Evolutionary conservation across 305 asterid species (phyloP).

Genomic region (Rubia tinctorum): DNA sequence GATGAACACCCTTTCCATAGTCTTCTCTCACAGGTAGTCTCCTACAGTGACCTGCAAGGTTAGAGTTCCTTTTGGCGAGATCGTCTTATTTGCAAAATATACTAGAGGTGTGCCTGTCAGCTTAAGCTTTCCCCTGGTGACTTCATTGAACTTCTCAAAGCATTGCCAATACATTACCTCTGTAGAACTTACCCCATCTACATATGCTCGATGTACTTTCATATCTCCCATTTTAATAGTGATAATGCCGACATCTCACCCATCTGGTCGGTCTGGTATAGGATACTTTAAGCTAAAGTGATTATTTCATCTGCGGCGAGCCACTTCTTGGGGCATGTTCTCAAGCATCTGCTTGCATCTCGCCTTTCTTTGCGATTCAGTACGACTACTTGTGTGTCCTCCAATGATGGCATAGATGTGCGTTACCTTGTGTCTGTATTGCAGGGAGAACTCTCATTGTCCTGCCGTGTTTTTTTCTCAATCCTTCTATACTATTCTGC

Average conservation of each 20-base stretch:
- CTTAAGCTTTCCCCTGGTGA: neutral
- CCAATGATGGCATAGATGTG: too few relatives aligned
- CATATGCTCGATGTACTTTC: neutral
- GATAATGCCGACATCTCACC: neutral
- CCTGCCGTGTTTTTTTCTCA: too few relatives aligned
- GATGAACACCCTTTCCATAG: too few relatives aligned
- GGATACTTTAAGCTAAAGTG: neutral
- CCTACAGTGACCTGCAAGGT: neutral
- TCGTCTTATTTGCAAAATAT: neutral
- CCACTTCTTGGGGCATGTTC: neutral
- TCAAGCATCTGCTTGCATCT: too few relatives aligned
- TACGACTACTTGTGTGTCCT: too few relatives aligned
- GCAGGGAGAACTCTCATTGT: too few relatives aligned
- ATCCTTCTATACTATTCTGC: too few relatives aligned
- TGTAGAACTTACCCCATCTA: neutral
- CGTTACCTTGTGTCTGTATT: too few relatives aligned
- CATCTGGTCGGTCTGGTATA: neutral
- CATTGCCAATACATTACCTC: neutral
- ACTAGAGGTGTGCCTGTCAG: neutral
- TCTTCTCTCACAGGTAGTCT: neutral
- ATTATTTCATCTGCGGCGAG: neutral
- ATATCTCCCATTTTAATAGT: neutral
- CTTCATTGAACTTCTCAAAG: neutral
- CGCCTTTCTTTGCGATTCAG: too few relatives aligned
- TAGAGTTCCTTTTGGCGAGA: too few relatives aligned